These are phyloP conservation scores for Lycium ferocissimum DNA, from an alignment of 257 asterid genomes.

Conservation along the genomic window DNA sequence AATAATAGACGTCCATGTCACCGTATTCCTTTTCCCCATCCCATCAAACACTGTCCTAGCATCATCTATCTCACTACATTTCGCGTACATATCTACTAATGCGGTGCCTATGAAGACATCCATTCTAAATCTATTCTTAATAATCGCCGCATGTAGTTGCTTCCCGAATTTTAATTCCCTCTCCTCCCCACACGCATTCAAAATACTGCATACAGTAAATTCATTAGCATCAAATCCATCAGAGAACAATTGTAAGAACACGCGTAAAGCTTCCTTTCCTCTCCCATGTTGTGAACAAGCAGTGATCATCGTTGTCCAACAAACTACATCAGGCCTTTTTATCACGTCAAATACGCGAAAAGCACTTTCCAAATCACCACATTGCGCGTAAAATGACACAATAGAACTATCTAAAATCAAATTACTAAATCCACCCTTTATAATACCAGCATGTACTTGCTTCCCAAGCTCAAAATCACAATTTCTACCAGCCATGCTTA, in stretches of 20 bases:
- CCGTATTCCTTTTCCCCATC: conserved; percentile 65
- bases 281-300: conserved; percentile 73
- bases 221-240: conserved; percentile 79
- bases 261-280: conserved; percentile 60
- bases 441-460: conserved; percentile 66
- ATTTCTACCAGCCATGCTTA: conserved; percentile 63
- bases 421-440: conserved; percentile 63
- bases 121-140: conserved; percentile 61
- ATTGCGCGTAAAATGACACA: conserved; percentile 70
- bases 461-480: conserved; percentile 69
- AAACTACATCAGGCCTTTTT: conserved; percentile 63
- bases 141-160: conserved; percentile 67
- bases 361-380: conserved; percentile 68
- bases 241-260: conserved; percentile 62
- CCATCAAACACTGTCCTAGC: conserved; percentile 66
- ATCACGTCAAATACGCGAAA: conserved; percentile 61
- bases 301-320: conserved; percentile 89
- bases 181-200: conserved; percentile 85
- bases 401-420: conserved; percentile 66
- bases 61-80: conserved; percentile 67
- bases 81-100: conserved; percentile 82
- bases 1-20: conserved; percentile 81
- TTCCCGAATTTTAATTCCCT: conserved; percentile 67
- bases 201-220: conserved; percentile 70
- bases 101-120: conserved; percentile 78